Evolutionary conservation across 495 filamentous ascomycete species (phyloP).

Genomic region (Aspergillus nanangensis): DNA sequence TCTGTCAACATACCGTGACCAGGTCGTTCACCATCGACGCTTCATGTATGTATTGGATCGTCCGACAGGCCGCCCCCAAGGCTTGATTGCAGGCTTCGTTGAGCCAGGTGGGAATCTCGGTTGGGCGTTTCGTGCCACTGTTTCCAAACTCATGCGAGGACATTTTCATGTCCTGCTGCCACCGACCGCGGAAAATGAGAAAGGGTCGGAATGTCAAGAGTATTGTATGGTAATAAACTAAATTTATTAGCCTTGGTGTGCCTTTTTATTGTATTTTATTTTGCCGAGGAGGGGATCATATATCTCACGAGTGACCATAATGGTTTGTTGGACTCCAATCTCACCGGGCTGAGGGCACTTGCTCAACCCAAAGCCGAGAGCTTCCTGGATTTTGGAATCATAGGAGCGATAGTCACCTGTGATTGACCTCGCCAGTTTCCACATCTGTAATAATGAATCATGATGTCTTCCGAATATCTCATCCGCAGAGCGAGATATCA

Average conservation of each 20-base stretch:
- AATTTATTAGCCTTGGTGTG: not conserved
- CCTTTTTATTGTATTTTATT: too few species aligned
- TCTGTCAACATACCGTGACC: conserved; percentile 22
- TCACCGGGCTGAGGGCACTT: conserved; percentile 24
- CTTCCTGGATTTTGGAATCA: conserved; percentile 24
- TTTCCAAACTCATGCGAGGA: conserved; percentile 6
- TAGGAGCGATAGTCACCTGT: conserved; percentile 28
- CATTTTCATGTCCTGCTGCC: conserved; percentile 27
- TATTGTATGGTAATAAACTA: conserved; percentile 39
- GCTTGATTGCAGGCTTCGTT: conserved; percentile 41
- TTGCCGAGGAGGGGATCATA: not conserved
- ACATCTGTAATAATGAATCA: conserved; percentile 42
- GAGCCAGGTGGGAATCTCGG: conserved; percentile 35
- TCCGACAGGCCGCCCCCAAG: conserved; percentile 30
- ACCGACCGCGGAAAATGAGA: conserved; percentile 39
- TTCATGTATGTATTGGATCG: conserved; percentile 33
- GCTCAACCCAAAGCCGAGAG: conserved; percentile 32
- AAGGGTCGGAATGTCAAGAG: conserved; percentile 43
- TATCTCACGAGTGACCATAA: conserved; percentile 30
- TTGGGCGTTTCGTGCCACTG: conserved; percentile 14
- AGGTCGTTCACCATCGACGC: conserved; percentile 30
- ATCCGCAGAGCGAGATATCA: conserved; percentile 27
- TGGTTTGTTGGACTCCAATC: conserved; percentile 33
- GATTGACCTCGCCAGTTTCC: conserved; percentile 36
- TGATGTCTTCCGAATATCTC: conserved; percentile 37